Percentiles rank a stretch among this genome's conserved stretches.
phyloP scores from a whole-genome alignment of 208 protist genomes.

The Vickermania ingenoplastis region DNA sequence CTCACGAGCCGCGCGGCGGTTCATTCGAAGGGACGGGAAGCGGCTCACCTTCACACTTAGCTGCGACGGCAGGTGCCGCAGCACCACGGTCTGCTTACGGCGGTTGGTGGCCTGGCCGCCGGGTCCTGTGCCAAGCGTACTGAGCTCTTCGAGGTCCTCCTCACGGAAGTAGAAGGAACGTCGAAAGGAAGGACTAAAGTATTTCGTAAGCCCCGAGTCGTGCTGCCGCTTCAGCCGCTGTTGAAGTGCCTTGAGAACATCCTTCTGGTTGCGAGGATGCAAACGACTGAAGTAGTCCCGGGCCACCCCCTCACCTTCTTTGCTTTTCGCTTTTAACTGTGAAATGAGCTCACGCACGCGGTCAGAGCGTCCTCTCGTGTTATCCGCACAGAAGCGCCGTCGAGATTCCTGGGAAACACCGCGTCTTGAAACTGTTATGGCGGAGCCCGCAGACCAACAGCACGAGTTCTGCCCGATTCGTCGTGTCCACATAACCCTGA shows the following conservation, averaged over 20 bases:
- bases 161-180: conserved; percentile 71
- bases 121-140: conserved; percentile 69
- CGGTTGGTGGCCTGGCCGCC: conserved; percentile 84
- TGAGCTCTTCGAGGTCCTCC: conserved; percentile 62
- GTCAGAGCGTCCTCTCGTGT: conserved; percentile 41
- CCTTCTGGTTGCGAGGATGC: conserved; percentile 52
- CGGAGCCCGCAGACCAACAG: neutral
- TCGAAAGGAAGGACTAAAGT: conserved; percentile 51
- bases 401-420: conserved; percentile 21
- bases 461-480: neutral
- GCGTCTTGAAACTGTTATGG: neutral
- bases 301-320: conserved; percentile 14
- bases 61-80: conserved; percentile 50
- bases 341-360: conserved; percentile 37
- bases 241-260: conserved; percentile 47
- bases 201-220: conserved; percentile 26
- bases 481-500: neutral
- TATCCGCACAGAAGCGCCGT: conserved; percentile 48
- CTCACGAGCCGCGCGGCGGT: conserved; percentile 67
- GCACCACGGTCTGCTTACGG: conserved; percentile 73
- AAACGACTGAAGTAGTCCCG: conserved; percentile 33
- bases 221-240: conserved; percentile 14
- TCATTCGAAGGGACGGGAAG: conserved; percentile 80
- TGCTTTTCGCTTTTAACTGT: conserved; percentile 27
- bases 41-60: conserved; percentile 77